Base-by-base conservation (phyloP, 225 moss, liverwort and hornwort species). In the Antitrichia curtipendula region DNA sequence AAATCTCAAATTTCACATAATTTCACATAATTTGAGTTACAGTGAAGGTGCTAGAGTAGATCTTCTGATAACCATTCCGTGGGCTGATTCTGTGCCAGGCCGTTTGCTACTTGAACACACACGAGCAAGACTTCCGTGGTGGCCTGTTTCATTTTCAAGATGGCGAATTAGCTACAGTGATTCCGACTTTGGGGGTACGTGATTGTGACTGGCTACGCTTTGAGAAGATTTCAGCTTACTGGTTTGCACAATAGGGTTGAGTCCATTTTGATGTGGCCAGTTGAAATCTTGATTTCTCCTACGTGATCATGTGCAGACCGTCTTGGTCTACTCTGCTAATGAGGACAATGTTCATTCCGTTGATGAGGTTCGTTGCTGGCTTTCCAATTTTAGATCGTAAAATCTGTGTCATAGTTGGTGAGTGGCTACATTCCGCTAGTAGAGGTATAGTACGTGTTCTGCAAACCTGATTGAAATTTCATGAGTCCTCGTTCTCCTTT, bases 71-170 rank as follows among this genome's bases (percentile, higher is more conserved):
- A 63, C 13, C 36, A 56, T 29, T 60, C 63, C 41, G 34, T 50
- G 52, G 54, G 38, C 8, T 62, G 65, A 71, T 86, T 62, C 23
- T 88, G 29, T 90, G 89, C 40, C 89, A 98, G 96, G 98, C 96
- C 70, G 96, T 96, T 82, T 96, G 96, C 81, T 98, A 98, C 88
- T 80, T 98, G 86, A 98, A 95, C 88, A 90, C 93, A n/a, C 90
- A 93, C 68, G 92, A 95, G 78, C 71, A 90, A 72, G 95, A 98
- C 80, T 98, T 98, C 80, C 87, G 84, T 88, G 98, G 96, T 83
- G 98, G 98, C 81, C 89, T 96, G 27, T 96, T 96, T 86, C 98
- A 91, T 86, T 98, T 98, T 84, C 93, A 95, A 90, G 89, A 92
- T 43, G 96, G 98, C 73, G 84, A 94, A 86, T 94, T 92, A 62